phyloP scores from a whole-genome alignment of 2,329 filamentous ascomycete species.

The Ciborinia camelliae region DNA sequence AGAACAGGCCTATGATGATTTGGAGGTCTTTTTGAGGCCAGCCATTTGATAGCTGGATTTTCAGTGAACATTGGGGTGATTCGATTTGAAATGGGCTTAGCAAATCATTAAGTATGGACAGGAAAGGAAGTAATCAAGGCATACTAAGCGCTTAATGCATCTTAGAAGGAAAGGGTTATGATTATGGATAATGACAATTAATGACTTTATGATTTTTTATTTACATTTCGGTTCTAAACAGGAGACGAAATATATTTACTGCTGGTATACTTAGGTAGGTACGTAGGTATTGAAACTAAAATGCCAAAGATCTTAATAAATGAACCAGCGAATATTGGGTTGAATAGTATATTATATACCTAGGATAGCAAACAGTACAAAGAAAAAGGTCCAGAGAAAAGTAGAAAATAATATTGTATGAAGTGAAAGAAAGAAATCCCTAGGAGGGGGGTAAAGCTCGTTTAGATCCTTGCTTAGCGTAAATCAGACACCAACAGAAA shows the following conservation, averaged over 20 bases:
- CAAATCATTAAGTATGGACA: neutral
- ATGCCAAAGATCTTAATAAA: too few species aligned
- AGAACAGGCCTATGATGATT: conserved; percentile 50
- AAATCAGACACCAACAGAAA: conserved; percentile 6
- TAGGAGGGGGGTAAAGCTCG: conserved; percentile 1
- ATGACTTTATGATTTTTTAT: neutral
- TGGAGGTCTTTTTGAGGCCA: conserved; percentile 52
- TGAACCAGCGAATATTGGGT: too few species aligned
- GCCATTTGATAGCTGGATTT: conserved; percentile 42
- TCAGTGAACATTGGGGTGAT: neutral
- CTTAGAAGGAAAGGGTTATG: neutral
- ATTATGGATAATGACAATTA: neutral
- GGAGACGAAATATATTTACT: neutral
- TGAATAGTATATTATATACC: too few species aligned
- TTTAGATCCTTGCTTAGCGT: conserved; percentile 15
- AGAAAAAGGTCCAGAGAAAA: neutral
- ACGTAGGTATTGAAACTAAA: too few species aligned
- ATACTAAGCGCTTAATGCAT: neutral
- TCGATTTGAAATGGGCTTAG: neutral
- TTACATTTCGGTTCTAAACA: neutral
- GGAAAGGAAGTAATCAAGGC: neutral
- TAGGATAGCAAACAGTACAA: conserved; percentile 1
- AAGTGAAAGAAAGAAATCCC: neutral
- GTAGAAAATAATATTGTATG: neutral
- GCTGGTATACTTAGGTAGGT: too few species aligned